Evolutionary conservation across 495 filamentous ascomycete genomes (phyloP).

Genomic region (Letharia lupina): DNA sequence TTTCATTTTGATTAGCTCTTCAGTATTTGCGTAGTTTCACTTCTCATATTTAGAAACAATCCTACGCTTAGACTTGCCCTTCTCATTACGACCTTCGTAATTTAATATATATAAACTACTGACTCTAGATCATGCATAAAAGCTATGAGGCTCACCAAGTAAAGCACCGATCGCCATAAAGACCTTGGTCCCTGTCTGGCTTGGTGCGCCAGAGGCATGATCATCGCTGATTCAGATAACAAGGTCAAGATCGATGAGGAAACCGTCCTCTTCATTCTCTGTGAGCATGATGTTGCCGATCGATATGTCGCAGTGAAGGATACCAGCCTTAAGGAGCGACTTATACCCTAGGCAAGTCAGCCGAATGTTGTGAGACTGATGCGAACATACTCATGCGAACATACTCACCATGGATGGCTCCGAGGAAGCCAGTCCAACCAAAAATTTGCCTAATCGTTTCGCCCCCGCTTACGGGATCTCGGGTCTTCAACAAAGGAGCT

Average conservation of each 20-base stretch:
- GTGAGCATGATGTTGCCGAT: slow-evolving; percentile 33
- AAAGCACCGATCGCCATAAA: slow-evolving; percentile 32
- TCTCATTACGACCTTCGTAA: slow-evolving; percentile 25
- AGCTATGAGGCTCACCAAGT: slow-evolving; percentile 25
- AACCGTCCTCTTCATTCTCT: slow-evolving; percentile 30
- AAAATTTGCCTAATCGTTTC: too few relatives aligned
- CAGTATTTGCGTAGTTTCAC: too few relatives aligned
- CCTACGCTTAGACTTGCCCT: not conserved
- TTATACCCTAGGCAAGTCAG: slow-evolving; percentile 32
- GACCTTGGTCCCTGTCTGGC: slow-evolving; percentile 31
- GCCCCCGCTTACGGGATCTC: too few relatives aligned
- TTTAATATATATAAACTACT: slow-evolving; percentile 43
- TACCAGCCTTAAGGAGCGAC: slow-evolving; percentile 25
- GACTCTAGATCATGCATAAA: slow-evolving; percentile 40
- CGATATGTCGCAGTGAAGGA: slow-evolving; percentile 36
- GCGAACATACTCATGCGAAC: too few relatives aligned
- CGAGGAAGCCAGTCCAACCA: too few relatives aligned
- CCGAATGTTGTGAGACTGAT: too few relatives aligned
- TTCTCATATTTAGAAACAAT: too few relatives aligned
- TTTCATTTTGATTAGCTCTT: too few relatives aligned
- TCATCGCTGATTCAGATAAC: slow-evolving; percentile 26
- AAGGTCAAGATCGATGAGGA: slow-evolving; percentile 36
- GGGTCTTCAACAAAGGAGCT: too few relatives aligned
- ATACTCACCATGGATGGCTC: too few relatives aligned
- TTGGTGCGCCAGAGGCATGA: slow-evolving; percentile 23